A percentile compares a stretch with the other conserved stretches of the same genome.
Conservation (phyloP, 2,329 filamentous ascomycete genomes). For the Mariannaea sp. region DNA sequence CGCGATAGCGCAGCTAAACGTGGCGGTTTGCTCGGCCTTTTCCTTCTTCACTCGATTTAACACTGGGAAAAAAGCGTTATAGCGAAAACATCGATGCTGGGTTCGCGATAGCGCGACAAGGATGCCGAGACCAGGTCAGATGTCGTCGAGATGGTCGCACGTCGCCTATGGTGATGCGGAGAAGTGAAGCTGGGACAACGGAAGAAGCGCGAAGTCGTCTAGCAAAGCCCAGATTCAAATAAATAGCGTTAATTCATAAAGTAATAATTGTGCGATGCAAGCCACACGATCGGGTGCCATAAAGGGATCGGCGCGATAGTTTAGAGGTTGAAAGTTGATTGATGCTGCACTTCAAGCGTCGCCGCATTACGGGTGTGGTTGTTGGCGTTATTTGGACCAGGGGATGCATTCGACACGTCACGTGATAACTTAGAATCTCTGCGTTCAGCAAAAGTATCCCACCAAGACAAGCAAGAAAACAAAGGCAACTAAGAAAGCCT, state of each 20-base stretch:
- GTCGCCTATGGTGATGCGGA: conserved; percentile 32
- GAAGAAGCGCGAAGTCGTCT: conserved; percentile 23
- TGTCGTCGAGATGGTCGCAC: conserved; percentile 25
- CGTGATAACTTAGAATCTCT: conserved; percentile 23
- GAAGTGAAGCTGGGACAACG: conserved; percentile 31
- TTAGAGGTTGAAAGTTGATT: conserved; percentile 22
- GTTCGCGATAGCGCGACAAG: conserved; percentile 24
- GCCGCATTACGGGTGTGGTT: conserved; percentile 36
- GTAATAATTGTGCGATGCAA: not conserved
- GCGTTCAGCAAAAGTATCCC: no score
- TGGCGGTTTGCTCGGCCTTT: conserved; percentile 18
- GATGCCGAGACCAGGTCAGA: conserved; percentile 13
- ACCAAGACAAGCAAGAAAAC: no score
- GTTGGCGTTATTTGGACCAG: conserved; percentile 32
- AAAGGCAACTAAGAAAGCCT: no score
- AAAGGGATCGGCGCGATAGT: conserved; percentile 12
- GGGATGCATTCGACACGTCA: conserved; percentile 26
- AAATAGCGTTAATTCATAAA: conserved; percentile 24
- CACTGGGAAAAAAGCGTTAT: conserved; percentile 17
- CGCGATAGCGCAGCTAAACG: conserved; percentile 29
- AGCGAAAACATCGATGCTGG: conserved; percentile 32
- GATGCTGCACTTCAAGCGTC: conserved; percentile 31
- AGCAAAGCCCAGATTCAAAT: conserved; percentile 25
- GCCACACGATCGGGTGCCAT: conserved; percentile 1
- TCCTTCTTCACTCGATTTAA: conserved; percentile 24